Evolutionary conservation across 2,329 filamentous ascomycete species (phyloP).

Genomic region (Epichloe sp.): DNA sequence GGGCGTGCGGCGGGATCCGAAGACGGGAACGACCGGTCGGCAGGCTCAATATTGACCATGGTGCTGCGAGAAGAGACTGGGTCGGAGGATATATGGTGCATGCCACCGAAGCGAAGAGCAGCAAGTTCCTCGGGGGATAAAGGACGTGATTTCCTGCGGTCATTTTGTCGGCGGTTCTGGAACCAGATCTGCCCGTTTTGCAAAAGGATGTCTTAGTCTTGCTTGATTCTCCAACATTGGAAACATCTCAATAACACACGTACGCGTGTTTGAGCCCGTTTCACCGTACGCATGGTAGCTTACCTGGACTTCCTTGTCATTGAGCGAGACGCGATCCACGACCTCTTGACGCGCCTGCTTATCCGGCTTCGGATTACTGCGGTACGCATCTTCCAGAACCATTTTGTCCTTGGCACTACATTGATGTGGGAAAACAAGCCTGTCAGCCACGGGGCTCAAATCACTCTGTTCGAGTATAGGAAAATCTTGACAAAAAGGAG

Average conservation of each 20-base stretch:
- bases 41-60: conserved; percentile 11
- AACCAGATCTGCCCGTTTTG: conserved; percentile 76
- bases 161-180: conserved; percentile 87
- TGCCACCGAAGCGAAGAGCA: conserved; percentile 41
- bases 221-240: not conserved
- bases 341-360: conserved; percentile 77
- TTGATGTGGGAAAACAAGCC: conserved; percentile 8
- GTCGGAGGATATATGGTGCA: conserved; percentile 38
- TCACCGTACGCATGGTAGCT: conserved; percentile 16
- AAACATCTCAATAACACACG: not conserved
- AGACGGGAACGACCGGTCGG: conserved; percentile 14
- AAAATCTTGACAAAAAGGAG: not conserved
- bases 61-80: conserved; percentile 18
- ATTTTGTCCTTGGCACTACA: conserved; percentile 74
- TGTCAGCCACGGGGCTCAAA: conserved; percentile 7
- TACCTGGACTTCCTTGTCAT: conserved; percentile 95
- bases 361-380: conserved; percentile 78
- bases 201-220: not conserved
- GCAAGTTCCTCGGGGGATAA: conserved; percentile 63
- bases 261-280: not conserved
- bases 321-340: conserved; percentile 72
- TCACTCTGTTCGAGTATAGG: not conserved
- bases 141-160: conserved; percentile 76
- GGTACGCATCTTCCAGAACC: conserved; percentile 75
- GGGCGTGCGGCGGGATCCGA: conserved; percentile 16